Evolutionary conservation across 148 eudicot species (phyloP), one percentile per base, ranked within the genome.

Genomic region (Chenopodium quinoa): DNA sequence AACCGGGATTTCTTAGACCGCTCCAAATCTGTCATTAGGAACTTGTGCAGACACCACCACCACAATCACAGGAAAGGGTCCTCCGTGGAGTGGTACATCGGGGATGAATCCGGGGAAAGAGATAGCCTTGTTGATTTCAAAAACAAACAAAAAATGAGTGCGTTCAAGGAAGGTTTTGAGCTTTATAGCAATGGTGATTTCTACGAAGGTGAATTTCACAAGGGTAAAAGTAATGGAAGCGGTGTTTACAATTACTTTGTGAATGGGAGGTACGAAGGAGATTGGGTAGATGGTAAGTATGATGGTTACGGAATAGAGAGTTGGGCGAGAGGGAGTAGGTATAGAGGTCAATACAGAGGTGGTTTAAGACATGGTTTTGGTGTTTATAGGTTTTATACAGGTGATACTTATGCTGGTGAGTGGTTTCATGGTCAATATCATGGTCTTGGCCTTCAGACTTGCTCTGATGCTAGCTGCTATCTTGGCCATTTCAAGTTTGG

Each of bases 231-330:
- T 47, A 92, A 91, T 64, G 99, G 99, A 4, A 90, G 91, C 70
- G 99, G 98, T 1, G 97, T 96, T 0, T 93, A 96, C 76, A 90
- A 86, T 27, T 96, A 91, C 88, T 85, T 84, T 65, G 87, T 83
- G 14, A 93, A 90, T 48, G 98, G 99, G 19, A 86, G 97, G 34
- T 96, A 96, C 60, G 99, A 96, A 75, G 99, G 99, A 1, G 98
- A 96, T 86, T 96, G 99, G 99, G 85, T 96, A 5, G 97, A 96
- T 54, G 97, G 97, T 29, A 88, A 68, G 29, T 93, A 93, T 68
- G 99, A 96, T 79, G 99, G 99, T 29, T 87, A 90, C 80, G 99
- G 99, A 48, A 88, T 96, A 7, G 99, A 96, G 84, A 90, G 93
- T 62, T 96, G 99, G 99, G 90, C 92, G 0, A 88, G 88, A 40